Evolutionary conservation across 257 asterid genomes (phyloP), one percentile per base, ranked within the genome.

Genomic region (Perilla frutescens): DNA sequence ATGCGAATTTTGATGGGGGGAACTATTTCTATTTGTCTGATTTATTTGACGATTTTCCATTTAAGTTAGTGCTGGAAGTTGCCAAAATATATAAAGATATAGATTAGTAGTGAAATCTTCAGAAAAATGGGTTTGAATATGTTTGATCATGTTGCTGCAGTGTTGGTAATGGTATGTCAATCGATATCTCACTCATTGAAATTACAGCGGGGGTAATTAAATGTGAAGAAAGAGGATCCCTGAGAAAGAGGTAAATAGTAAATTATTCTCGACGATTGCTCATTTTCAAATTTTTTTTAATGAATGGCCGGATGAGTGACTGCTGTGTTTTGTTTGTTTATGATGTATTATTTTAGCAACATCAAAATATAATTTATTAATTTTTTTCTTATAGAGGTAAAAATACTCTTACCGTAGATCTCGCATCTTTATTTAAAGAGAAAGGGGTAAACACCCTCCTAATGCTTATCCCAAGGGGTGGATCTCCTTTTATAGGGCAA

Each of bases 231-330:
- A 70, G 68, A 51, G 87, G 79, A 65, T 81, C 64, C 68, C 77
- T 76, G n/a, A 74, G 86, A 53, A 88, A 88, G 87, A 90, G 95
- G 96, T 88, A 81, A 48, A 11, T 69, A 60, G 10, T 48, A 15
- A 37, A 41, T 55, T 45, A 7, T 43, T 69, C 51, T 70, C 68
- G 77, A 51, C 39, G 15, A 59, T 54, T 13, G 60, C 66, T 59
- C 61, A 6, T 66, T 62, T 51, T 70, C 8, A 3, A 15, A 31
- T 61, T 11, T 68, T 79, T 13, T 62, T 7, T 26, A 20, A 20
- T 20, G 26, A 20, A 20, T 20, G 1, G 26, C 26, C 26, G 26
- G 26, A 20, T 20, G 26, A 20, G 26, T 20, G 26, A 20, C 1
- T 20, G 26, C 26, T 20, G 0, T 20, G 26, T 20, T 20, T 20